Conservation (phyloP, 1,284 basidiomycete species). For the Ganoderma lingzhi region DNA sequence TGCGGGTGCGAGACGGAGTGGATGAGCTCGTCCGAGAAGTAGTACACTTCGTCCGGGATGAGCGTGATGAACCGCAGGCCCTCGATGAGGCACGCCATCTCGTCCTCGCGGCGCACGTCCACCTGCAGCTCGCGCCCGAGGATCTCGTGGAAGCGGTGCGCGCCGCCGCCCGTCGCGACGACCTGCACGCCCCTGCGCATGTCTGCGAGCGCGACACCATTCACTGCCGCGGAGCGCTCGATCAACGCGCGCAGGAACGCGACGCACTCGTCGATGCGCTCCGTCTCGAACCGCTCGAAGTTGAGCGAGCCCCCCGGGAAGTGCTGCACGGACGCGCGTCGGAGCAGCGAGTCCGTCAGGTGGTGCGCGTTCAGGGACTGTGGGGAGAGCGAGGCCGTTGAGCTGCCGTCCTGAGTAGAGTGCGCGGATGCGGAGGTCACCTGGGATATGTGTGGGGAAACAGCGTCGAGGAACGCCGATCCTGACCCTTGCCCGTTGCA, state of each 20-base stretch:
- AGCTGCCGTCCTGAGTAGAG: constrained; percentile 24
- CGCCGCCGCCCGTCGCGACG: constrained; percentile 98
- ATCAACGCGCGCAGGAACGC: constrained; percentile 91
- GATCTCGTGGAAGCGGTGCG: constrained; percentile 92
- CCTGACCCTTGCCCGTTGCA: constrained; percentile 38
- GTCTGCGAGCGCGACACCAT: constrained; percentile 87
- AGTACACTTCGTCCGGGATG: constrained; percentile 98
- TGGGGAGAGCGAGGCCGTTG: constrained; percentile 37
- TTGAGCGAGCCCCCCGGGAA: constrained; percentile 97
- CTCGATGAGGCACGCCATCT: constrained; percentile 99
- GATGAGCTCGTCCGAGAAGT: constrained; percentile 98
- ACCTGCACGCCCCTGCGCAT: constrained; percentile 97
- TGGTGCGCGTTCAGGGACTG: constrained; percentile 54
- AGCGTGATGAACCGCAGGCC: constrained; percentile 97
- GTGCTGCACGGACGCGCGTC: constrained; percentile 76
- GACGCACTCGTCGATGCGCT: constrained; percentile 87
- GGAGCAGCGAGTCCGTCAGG: constrained; percentile 71
- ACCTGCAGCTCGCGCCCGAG: constrained; percentile 83
- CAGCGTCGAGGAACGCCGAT: constrained; percentile 22
- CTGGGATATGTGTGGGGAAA: constrained; percentile 6
- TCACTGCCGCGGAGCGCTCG: constrained; percentile 85
- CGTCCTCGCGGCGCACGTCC: constrained; percentile 91
- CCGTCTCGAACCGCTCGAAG: constrained; percentile 97
- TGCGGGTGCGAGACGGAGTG: constrained; percentile 81
- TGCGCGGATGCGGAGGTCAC: constrained; percentile 21